Evolutionary conservation across 768 basidiomycete genomes (phyloP).

Genomic region (Serendipita vermifera): DNA sequence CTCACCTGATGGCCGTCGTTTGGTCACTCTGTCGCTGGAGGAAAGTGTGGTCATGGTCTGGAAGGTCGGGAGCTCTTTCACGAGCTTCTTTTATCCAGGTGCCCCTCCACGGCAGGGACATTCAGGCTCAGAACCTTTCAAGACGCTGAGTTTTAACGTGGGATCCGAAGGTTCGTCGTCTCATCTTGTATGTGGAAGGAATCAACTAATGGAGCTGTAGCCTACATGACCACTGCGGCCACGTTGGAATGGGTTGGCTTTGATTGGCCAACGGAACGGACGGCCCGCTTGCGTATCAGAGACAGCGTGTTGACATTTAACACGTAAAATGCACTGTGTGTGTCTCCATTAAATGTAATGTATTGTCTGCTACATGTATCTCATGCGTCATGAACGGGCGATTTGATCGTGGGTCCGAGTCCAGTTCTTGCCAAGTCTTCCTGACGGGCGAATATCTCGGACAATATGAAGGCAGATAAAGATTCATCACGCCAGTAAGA

Average conservation of each 20-base stretch:
- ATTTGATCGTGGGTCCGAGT: too few relatives aligned
- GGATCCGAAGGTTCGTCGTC: constrained; percentile 54
- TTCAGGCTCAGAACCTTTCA: constrained; percentile 73
- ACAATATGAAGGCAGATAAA: constrained; percentile 28
- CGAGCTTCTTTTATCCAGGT: constrained; percentile 82
- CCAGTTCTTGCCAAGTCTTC: constrained; percentile 27
- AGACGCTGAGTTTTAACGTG: constrained; percentile 72
- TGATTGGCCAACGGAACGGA: constrained; percentile 76
- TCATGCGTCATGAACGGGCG: neutral
- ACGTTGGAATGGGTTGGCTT: constrained; percentile 63
- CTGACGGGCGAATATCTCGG: constrained; percentile 28
- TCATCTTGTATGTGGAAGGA: neutral
- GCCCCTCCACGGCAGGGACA: constrained; percentile 84
- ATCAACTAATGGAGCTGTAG: constrained; percentile 26
- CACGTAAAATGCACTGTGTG: constrained; percentile 30
- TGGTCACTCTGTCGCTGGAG: constrained; percentile 77
- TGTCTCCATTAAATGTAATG: neutral
- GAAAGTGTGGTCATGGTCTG: constrained; percentile 80
- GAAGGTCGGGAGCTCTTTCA: constrained; percentile 87
- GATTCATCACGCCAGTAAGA: constrained; percentile 29
- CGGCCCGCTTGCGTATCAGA: constrained; percentile 68
- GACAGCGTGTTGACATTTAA: constrained; percentile 79
- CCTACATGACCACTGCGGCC: constrained; percentile 44
- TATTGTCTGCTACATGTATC: neutral
- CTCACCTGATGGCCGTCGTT: constrained; percentile 81